Evolutionary conservation across 2,329 filamentous ascomycete species (phyloP).

Genomic region (Colletotrichum lentis): DNA sequence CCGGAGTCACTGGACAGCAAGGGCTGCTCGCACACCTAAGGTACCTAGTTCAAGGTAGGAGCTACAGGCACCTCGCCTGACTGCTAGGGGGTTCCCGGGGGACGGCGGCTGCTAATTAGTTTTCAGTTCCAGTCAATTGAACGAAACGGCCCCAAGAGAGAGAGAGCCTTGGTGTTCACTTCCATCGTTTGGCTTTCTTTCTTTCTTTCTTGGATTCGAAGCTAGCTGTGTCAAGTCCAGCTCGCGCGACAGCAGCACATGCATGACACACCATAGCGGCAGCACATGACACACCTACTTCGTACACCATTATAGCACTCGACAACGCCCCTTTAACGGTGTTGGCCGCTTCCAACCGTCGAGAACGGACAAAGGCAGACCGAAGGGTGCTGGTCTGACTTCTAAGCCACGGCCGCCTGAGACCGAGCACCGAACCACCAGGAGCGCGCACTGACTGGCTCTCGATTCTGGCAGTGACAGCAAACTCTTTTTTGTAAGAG

Average conservation of each 20-base stretch:
- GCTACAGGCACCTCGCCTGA: conserved; percentile 8
- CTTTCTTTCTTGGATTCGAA: background rate
- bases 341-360: conserved; percentile 3
- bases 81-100: conserved; percentile 18
- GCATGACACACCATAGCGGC: no score
- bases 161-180: background rate
- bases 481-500: conserved; percentile 5
- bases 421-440: conserved; percentile 11
- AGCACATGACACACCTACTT: no score
- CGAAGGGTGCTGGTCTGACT: conserved; percentile 9
- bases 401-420: background rate
- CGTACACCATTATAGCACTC: no score
- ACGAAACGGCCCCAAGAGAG: conserved; percentile 15
- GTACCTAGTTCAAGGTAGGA: background rate
- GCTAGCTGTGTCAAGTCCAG: conserved; percentile 16
- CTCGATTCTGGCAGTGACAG: conserved; percentile 1
- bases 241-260: background rate
- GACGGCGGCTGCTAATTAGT: background rate
- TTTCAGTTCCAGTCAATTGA: conserved; percentile 3
- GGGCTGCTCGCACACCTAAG: conserved; percentile 3
- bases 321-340: conserved; percentile 2
- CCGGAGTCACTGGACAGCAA: background rate
- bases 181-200: background rate
- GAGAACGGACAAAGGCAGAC: conserved; percentile 24
- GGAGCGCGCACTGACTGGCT: conserved; percentile 4